Evolutionary conservation across 768 basidiomycete genomes (phyloP).

Genomic region (Porphyrellus cyaneotinctus): DNA sequence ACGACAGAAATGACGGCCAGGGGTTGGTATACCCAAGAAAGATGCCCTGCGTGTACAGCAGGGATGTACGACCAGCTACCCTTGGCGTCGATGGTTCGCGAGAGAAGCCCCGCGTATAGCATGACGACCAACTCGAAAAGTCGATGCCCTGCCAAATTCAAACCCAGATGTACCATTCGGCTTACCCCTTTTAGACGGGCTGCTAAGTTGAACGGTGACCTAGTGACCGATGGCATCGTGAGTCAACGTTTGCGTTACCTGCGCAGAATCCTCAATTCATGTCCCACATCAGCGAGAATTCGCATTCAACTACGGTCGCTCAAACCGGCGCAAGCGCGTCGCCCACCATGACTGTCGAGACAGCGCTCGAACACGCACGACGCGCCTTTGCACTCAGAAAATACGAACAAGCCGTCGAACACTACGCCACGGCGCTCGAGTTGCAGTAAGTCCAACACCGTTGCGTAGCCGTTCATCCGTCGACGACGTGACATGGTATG

Average conservation of each 20-base stretch:
- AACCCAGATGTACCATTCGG: too few relatives aligned
- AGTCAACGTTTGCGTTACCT: not conserved
- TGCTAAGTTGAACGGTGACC: too few relatives aligned
- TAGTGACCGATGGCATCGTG: slow-evolving; percentile 28
- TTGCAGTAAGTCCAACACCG: slow-evolving; percentile 54
- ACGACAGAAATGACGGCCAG: slow-evolving; percentile 35
- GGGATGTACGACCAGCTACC: slow-evolving; percentile 50
- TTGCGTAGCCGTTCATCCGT: not conserved
- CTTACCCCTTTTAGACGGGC: too few relatives aligned
- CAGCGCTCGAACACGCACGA: slow-evolving; percentile 71
- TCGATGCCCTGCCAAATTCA: too few relatives aligned
- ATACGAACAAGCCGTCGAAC: slow-evolving; percentile 80
- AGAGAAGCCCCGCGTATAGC: too few relatives aligned
- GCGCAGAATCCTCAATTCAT: too few relatives aligned
- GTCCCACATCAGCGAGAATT: slow-evolving; percentile 8
- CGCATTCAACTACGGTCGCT: not conserved
- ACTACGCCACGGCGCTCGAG: slow-evolving; percentile 83
- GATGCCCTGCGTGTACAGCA: slow-evolving; percentile 37
- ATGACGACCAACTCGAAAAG: too few relatives aligned
- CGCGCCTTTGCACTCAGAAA: slow-evolving; percentile 86
- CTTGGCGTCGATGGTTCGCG: too few relatives aligned
- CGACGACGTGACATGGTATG: slow-evolving; percentile 12
- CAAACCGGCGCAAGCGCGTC: slow-evolving; percentile 25
- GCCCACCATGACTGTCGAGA: slow-evolving; percentile 41
- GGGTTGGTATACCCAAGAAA: slow-evolving; percentile 38